phyloP scores from a whole-genome alignment of 805 yeast species.

The Ogataea henricii region DNA sequence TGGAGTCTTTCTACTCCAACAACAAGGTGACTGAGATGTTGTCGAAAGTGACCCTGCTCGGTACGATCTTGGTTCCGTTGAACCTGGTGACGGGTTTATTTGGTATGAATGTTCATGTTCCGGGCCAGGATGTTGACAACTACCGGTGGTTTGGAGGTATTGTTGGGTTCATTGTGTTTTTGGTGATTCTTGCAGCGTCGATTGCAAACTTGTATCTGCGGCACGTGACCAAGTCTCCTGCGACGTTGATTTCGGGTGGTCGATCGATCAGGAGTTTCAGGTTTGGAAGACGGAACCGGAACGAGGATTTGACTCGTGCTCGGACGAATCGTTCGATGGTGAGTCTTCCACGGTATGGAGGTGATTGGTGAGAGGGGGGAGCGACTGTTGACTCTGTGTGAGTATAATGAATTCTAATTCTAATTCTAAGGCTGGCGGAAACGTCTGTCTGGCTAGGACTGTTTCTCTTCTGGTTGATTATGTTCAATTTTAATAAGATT shows the following conservation, averaged over 20 bases:
- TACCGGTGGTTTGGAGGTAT: slow-evolving; percentile 57
- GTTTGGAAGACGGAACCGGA: slow-evolving; percentile 29
- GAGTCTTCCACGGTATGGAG: slow-evolving; percentile 38
- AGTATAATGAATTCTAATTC: neutral
- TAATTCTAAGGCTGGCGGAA: too few species aligned
- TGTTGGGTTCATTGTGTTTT: slow-evolving; percentile 31
- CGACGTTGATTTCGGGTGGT: slow-evolving; percentile 8
- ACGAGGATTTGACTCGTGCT: slow-evolving; percentile 13
- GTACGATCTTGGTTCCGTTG: slow-evolving; percentile 88
- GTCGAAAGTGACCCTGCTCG: slow-evolving; percentile 85
- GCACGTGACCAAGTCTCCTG: slow-evolving; percentile 19
- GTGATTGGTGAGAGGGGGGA: slow-evolving; percentile 26
- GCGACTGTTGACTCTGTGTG: neutral
- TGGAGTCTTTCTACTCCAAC: slow-evolving; percentile 84
- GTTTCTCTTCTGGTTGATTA: neutral
- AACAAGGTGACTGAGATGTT: slow-evolving; percentile 83
- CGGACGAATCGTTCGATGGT: slow-evolving; percentile 31
- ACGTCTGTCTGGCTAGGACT: neutral
- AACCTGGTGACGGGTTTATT: slow-evolving; percentile 88
- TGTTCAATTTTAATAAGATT: neutral
- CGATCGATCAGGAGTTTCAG: slow-evolving; percentile 33
- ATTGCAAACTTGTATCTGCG: slow-evolving; percentile 30
- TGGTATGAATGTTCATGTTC: slow-evolving; percentile 93
- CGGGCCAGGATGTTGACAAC: slow-evolving; percentile 54
- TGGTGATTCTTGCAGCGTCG: slow-evolving; percentile 25